Base-by-base conservation (phyloP, 768 basidiomycete species). In the Coprinellus aureogranulatus region DNA sequence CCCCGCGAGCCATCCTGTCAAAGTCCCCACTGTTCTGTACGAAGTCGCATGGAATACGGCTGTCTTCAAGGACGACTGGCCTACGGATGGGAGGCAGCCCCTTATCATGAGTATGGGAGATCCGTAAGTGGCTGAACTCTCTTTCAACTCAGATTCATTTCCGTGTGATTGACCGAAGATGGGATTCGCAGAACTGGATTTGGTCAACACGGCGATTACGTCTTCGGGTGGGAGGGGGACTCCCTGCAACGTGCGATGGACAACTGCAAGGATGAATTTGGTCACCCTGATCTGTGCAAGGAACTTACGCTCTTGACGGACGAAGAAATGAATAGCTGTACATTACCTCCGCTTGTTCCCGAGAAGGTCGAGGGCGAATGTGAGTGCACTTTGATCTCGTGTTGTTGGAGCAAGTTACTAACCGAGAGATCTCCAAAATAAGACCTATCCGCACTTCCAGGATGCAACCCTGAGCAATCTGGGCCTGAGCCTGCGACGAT, bases 201-300 rank as follows among this genome's bases (percentile, higher is more conserved):
- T 30, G 55, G 55, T n/a, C 55, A 57, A 11, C 55, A 57, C 25
- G 55, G 47, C 8, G 55, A 57, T 47, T 57, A 57, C 30, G 46
- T 57, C 23, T 58, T 58, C 42, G 56, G 56, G 2, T 58, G 56
- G 56, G 56, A 58, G 40, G 56, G 56, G 4, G 49, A 51, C 27
- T 41, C 56, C 18, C 56, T 58, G 20, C 56, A 58, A 39, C 37
- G 49, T 9, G 56, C 56, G 31, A 58, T 58, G 56, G 50, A 58
- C 40, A 58, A 27, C 25, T 58, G 56, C 41, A 48, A 39, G 2
- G 56, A 58, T 40, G 39, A 20, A 8, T 52, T 52, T 18, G 56
- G 56, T 16, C 22, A 28, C 16, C 56, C 56, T 5, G 49, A 58
- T 39, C 37, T 28, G 3, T 58, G 56, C 41, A 10, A 48, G 8